Conservation (phyloP, 2,329 filamentous ascomycete genomes). For the Parastagonospora avenae region DNA sequence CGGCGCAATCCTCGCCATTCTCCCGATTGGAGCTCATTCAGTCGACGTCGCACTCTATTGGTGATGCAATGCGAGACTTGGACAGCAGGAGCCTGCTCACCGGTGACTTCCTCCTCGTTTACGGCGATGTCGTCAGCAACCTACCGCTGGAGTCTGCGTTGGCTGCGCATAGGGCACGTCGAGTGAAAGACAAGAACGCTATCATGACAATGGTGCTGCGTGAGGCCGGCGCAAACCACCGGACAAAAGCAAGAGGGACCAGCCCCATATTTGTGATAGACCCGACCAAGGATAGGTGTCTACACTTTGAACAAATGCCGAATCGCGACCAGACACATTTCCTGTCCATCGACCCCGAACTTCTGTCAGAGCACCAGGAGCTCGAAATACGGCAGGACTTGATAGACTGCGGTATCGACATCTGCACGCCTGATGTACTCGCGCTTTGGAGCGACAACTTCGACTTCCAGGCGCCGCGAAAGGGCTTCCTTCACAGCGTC, state of each 20-base stretch:
- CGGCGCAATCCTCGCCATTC: conserved; percentile 76
- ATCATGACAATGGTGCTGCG: conserved; percentile 97
- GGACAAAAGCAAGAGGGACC: conserved; percentile 76
- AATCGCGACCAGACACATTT: conserved; percentile 69
- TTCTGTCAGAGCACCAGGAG: conserved; percentile 75
- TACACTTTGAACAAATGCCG: conserved; percentile 93
- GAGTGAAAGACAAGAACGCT: conserved; percentile 84
- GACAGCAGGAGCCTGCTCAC: conserved; percentile 84
- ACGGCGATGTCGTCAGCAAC: conserved; percentile 91
- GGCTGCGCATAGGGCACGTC: conserved; percentile 77
- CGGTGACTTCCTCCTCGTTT: conserved; percentile 89
- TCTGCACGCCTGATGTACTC: conserved; percentile 94
- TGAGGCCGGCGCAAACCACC: conserved; percentile 74
- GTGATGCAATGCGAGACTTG: conserved; percentile 92
- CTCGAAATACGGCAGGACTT: conserved; percentile 85
- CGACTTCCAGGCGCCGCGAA: conserved; percentile 88
- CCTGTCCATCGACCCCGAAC: conserved; percentile 75
- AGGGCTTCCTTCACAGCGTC: conserved; percentile 88
- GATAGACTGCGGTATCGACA: conserved; percentile 93
- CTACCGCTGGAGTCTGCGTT: conserved; percentile 81
- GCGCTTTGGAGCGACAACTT: conserved; percentile 98
- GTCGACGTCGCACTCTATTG: conserved; percentile 83
- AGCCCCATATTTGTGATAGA: conserved; percentile 88
- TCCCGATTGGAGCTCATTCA: conserved; percentile 81
- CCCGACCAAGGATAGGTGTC: conserved; percentile 75